Conservation (phyloP, 2,329 filamentous ascomycete genomes). For the Pseudocercospora fuligena region DNA sequence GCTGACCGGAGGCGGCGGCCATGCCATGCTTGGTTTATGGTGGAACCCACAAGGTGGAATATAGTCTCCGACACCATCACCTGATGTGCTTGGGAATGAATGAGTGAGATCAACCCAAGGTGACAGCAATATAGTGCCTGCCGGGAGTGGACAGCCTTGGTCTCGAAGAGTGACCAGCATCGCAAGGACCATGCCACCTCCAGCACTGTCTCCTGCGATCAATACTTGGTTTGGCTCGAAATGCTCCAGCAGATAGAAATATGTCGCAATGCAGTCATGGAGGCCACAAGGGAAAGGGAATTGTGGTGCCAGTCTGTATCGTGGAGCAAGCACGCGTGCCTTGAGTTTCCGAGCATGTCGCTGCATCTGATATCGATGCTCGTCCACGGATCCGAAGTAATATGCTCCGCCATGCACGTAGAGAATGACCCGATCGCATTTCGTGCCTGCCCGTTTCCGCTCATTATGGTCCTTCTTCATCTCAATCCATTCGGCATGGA, state of each 20-base stretch:
- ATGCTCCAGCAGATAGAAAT: conserved; percentile 77
- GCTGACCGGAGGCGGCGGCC: conserved; percentile 87
- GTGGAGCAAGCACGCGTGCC: conserved; percentile 81
- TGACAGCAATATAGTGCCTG: conserved; percentile 86
- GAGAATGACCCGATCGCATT: conserved; percentile 78
- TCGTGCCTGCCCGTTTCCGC: conserved; percentile 61
- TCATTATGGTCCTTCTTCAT: conserved; percentile 82
- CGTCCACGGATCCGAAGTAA: conserved; percentile 93
- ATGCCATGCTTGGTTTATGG: conserved; percentile 85
- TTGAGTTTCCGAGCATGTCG: conserved; percentile 92
- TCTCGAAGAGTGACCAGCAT: conserved; percentile 83
- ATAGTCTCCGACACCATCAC: conserved; percentile 77
- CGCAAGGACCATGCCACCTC: conserved; percentile 83
- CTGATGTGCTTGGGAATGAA: conserved; percentile 87
- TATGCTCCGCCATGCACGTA: conserved; percentile 95
- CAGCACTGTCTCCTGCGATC: conserved; percentile 89
- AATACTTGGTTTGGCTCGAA: conserved; percentile 83
- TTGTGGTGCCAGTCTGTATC: conserved; percentile 87
- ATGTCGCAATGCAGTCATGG: conserved; percentile 86
- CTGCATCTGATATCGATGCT: conserved; percentile 98
- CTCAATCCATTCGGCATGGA: conserved; percentile 94
- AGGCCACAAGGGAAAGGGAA: conserved; percentile 95
- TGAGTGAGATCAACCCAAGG: conserved; percentile 97
- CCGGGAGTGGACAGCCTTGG: conserved; percentile 79
- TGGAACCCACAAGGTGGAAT: conserved; percentile 88